phyloP scores from a whole-genome alignment of 2,329 filamentous ascomycete species.

The Sporothrix schenckii region DNA sequence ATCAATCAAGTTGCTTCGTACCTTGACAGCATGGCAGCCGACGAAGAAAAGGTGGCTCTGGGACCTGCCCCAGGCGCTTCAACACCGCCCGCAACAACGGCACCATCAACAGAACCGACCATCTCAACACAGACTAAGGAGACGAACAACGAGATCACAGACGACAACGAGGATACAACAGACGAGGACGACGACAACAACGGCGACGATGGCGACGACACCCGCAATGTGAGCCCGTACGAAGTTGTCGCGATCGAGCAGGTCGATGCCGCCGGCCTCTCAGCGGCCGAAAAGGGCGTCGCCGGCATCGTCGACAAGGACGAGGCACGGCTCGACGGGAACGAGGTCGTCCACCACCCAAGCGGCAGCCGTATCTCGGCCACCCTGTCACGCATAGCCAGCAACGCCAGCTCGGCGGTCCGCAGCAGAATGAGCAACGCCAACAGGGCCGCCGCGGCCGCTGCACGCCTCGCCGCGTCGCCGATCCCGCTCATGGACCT shows the following conservation, averaged over 20 bases:
- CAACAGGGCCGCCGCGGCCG: neutral
- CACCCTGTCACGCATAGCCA: constrained; percentile 34
- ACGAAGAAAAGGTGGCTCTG: constrained; percentile 13
- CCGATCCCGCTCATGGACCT: constrained; percentile 55
- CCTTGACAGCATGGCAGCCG: constrained; percentile 4
- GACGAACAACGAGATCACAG: neutral
- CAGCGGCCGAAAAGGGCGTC: constrained; percentile 19
- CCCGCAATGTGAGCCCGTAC: constrained; percentile 11
- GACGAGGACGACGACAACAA: neutral
- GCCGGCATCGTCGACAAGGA: constrained; percentile 11
- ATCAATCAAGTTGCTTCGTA: neutral
- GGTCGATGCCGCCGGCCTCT: constrained; percentile 1
- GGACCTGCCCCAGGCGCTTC: neutral
- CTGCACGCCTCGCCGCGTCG: neutral
- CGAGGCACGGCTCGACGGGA: neutral
- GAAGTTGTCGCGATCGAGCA: neutral
- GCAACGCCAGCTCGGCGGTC: constrained; percentile 31
- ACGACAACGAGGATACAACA: neutral
- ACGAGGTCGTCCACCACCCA: constrained; percentile 1
- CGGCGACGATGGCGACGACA: neutral
- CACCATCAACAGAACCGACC: neutral
- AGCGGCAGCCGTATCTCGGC: constrained; percentile 19
- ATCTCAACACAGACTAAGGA: constrained; percentile 8
- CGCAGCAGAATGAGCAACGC: neutral
- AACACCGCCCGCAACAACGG: neutral